phyloP scores from a whole-genome alignment of 495 filamentous ascomycete species.

The Talaromyces stipitatus region DNA sequence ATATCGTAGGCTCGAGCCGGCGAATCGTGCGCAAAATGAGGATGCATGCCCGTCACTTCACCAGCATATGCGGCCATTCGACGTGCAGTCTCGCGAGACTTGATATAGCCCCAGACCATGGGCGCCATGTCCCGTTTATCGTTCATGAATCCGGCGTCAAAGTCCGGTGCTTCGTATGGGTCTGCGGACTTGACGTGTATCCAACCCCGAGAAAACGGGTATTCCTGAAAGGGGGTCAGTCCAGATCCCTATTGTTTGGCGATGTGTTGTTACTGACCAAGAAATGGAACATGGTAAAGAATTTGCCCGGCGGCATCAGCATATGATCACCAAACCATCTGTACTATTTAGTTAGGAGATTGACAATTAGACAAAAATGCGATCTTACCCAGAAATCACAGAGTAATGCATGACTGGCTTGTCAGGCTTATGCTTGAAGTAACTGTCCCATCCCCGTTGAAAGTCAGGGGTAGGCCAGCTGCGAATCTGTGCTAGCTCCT shows the following conservation, averaged over 20 bases:
- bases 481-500: constrained; percentile 62
- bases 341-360: not conserved
- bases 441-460: constrained; percentile 61
- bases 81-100: constrained; percentile 73
- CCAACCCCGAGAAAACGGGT: constrained; percentile 70
- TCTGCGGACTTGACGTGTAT: constrained; percentile 65
- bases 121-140: constrained; percentile 76
- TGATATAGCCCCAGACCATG: constrained; percentile 83
- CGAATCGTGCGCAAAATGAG: constrained; percentile 58
- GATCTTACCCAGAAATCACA: constrained; percentile 50
- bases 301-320: constrained; percentile 68
- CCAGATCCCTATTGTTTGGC: too few relatives aligned
- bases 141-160: constrained; percentile 82
- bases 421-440: constrained; percentile 80
- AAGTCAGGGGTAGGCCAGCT: constrained; percentile 62
- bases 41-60: constrained; percentile 60
- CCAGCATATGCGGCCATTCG: constrained; percentile 73
- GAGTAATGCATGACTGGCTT: constrained; percentile 84
- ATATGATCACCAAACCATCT: constrained; percentile 55
- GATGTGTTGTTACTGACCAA: constrained; percentile 33
- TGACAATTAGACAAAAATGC: constrained; percentile 5
- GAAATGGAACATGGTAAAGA: constrained; percentile 88
- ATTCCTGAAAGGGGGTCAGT: constrained; percentile 35
- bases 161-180: constrained; percentile 68
- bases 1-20: constrained; percentile 62